Conservation (phyloP, 176 grass and related monocot genomes). For the Phragmites australis region DNA sequence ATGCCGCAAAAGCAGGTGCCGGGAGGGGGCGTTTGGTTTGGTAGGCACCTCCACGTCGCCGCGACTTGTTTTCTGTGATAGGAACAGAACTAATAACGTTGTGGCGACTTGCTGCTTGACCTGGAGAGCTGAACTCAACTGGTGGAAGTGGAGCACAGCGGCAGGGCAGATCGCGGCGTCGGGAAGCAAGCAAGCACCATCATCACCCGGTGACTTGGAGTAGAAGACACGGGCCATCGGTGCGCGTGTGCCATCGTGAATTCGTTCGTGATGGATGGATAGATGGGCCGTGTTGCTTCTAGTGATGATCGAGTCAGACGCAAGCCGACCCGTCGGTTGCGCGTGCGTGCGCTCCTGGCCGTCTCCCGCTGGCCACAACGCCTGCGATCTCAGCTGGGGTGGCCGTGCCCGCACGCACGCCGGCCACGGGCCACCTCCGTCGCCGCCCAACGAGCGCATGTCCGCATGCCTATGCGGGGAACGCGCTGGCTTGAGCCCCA, state of each 20-base stretch:
- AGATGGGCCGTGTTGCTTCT: background rate
- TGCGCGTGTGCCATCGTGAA: background rate
- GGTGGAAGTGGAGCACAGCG: background rate
- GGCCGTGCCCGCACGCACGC: background rate
- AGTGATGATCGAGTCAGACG: background rate
- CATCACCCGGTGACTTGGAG: slow-evolving; percentile 36
- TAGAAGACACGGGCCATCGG: slow-evolving; percentile 18
- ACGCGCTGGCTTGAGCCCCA: background rate
- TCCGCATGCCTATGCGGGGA: background rate
- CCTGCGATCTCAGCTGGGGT: background rate
- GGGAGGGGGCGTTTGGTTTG: background rate
- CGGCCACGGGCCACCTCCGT: background rate
- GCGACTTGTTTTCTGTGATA: background rate
- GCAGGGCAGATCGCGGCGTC: background rate
- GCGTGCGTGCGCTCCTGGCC: slow-evolving; percentile 9
- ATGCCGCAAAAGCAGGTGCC: background rate
- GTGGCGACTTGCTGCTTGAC: background rate
- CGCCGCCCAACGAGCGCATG: background rate
- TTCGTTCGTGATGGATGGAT: background rate
- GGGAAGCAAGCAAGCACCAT: background rate
- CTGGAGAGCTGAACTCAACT: background rate
- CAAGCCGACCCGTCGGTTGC: slow-evolving; percentile 16
- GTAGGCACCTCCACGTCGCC: background rate
- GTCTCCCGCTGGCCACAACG: background rate
- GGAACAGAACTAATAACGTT: background rate